phyloP scores from a whole-genome alignment of 257 asterid genomes.

The Forsythia suspensa region DNA sequence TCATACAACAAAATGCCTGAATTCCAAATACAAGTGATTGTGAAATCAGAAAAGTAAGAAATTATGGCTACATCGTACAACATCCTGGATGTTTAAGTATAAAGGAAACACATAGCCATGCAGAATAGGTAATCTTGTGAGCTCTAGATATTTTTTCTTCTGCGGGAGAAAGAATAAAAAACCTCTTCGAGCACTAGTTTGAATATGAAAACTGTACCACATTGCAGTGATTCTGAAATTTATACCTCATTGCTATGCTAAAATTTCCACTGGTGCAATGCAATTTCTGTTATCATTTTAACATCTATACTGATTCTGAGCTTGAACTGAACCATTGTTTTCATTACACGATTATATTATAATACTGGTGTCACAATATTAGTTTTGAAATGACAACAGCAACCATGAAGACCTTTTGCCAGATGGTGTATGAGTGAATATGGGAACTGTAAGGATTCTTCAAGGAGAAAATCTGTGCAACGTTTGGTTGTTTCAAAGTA shows the following conservation, averaged over 20 bases:
- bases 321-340: neutral
- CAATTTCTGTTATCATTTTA: neutral
- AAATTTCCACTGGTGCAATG: neutral
- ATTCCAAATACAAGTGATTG: slow-evolving; percentile 14
- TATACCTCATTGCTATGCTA: neutral
- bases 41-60: slow-evolving; percentile 6
- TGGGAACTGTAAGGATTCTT: neutral
- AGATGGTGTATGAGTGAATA: neutral
- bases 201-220: neutral
- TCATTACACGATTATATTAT: neutral
- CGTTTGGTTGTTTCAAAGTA: neutral
- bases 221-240: neutral
- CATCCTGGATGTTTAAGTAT: neutral
- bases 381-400: neutral
- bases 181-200: neutral
- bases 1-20: slow-evolving; percentile 88
- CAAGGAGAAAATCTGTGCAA: no score
- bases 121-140: neutral
- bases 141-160: neutral
- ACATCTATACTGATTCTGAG: neutral
- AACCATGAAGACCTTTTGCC: neutral
- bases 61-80: slow-evolving; percentile 1
- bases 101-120: neutral
- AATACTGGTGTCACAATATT: neutral
- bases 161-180: neutral